A percentile compares a stretch with the other conserved stretches of the same genome.
Evolutionary conservation across 805 yeast species (phyloP).

Genomic region (Saturnispora gosingensis): DNA sequence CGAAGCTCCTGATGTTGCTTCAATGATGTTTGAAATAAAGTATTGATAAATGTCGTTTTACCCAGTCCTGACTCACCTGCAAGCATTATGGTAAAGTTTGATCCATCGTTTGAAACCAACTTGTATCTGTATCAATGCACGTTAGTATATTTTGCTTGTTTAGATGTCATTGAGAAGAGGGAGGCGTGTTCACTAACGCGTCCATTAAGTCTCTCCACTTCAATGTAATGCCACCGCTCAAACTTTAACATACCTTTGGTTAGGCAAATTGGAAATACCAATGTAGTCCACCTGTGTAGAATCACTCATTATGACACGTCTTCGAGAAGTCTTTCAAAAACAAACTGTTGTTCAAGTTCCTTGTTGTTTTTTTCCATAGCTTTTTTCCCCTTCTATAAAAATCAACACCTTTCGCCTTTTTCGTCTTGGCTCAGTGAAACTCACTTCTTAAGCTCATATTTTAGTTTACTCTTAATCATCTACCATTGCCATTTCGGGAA

Average conservation of each 20-base stretch:
- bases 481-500: background rate
- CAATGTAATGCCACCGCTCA: background rate
- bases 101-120: constrained; percentile 66
- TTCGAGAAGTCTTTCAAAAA: background rate
- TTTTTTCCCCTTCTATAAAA: background rate
- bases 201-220: background rate
- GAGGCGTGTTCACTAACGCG: background rate
- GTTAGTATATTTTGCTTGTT: background rate
- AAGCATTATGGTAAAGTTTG: constrained; percentile 70
- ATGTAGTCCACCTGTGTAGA: constrained; percentile 38
- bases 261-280: constrained; percentile 66
- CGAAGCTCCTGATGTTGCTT: constrained; percentile 49
- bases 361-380: background rate
- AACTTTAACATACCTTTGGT: constrained; percentile 48
- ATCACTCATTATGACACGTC: constrained; percentile 17
- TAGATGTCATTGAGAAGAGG: background rate
- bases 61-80: constrained; percentile 92
- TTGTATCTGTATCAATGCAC: constrained; percentile 40
- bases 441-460: background rate
- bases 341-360: background rate
- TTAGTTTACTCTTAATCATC: background rate
- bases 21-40: constrained; percentile 67
- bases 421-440: background rate
- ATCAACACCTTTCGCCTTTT: background rate
- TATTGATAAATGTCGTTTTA: constrained; percentile 83